Percentiles rank a stretch among this genome's conserved stretches.
Evolutionary conservation across 139 green algal species (phyloP).

Genomic region (Eudorina sp.): DNA sequence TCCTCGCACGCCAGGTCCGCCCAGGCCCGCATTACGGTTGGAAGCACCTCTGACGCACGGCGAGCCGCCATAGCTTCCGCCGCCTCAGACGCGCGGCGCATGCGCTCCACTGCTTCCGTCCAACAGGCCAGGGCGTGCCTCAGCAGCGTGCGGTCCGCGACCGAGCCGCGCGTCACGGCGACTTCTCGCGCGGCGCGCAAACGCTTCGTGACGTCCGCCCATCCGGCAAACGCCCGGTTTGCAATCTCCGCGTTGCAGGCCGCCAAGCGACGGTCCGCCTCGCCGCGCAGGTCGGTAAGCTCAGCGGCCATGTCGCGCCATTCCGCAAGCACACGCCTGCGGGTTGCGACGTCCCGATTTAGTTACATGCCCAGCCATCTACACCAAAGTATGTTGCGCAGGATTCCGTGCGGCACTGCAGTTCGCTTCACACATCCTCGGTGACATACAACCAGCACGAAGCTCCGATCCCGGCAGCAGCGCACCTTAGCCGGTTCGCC

Average conservation of each 20-base stretch:
- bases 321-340: neutral
- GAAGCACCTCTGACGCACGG: neutral
- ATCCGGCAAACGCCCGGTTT: neutral
- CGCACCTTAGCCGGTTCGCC: neutral
- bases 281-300: neutral
- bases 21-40: slow-evolving; percentile 23
- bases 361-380: no score
- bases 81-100: neutral
- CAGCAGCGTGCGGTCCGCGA: neutral
- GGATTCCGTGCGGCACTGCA: no score
- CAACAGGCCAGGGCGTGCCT: neutral
- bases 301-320: neutral
- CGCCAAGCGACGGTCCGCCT: neutral
- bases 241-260: neutral
- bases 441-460: no score
- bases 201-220: neutral
- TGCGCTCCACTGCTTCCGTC: neutral
- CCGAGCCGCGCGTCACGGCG: neutral
- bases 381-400: no score
- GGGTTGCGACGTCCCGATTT: no score
- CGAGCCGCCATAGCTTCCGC: neutral
- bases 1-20: neutral
- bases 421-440: no score
- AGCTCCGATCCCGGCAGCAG: no score
- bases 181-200: neutral